A percentile compares a stretch with the other conserved stretches of the same genome.
These are phyloP conservation scores for Alternaria sp. DNA, from an alignment of 2,329 filamentous ascomycete genomes.

Conservation along the genomic window DNA sequence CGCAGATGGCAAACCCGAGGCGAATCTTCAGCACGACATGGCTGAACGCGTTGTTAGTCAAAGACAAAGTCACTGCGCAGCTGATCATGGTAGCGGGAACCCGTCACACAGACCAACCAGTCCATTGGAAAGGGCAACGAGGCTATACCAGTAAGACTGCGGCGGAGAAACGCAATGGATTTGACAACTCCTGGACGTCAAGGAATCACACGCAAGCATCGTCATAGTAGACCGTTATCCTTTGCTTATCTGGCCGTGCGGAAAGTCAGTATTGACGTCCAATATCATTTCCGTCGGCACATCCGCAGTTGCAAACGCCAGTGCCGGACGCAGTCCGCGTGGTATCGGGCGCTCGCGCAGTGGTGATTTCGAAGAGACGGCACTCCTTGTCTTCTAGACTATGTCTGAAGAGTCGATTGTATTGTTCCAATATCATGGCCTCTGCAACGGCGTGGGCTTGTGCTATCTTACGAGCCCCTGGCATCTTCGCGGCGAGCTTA, in stretches of 20 bases:
- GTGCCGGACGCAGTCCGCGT: background rate
- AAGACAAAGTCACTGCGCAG: background rate
- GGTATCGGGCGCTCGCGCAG: background rate
- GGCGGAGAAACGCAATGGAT: background rate
- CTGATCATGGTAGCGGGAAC: background rate
- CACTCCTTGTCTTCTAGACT: background rate
- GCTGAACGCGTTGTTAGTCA: background rate
- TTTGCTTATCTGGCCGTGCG: background rate
- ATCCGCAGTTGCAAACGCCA: background rate
- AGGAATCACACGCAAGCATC: background rate
- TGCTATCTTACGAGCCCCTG: background rate
- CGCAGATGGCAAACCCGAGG: background rate
- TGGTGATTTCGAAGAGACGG: background rate
- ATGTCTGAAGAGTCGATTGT: background rate
- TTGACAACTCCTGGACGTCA: background rate
- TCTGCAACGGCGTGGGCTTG: background rate
- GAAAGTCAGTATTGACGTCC: background rate
- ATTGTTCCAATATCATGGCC: background rate
- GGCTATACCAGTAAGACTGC: background rate
- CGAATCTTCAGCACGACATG: background rate
- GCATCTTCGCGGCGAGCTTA: background rate
- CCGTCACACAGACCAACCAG: background rate
- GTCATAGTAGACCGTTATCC: rapidly evolving
- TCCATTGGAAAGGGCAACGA: background rate
- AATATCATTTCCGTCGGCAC: background rate